Base-by-base conservation (phyloP, 345 rosid species). In the Zanthoxylum bungeanum region DNA sequence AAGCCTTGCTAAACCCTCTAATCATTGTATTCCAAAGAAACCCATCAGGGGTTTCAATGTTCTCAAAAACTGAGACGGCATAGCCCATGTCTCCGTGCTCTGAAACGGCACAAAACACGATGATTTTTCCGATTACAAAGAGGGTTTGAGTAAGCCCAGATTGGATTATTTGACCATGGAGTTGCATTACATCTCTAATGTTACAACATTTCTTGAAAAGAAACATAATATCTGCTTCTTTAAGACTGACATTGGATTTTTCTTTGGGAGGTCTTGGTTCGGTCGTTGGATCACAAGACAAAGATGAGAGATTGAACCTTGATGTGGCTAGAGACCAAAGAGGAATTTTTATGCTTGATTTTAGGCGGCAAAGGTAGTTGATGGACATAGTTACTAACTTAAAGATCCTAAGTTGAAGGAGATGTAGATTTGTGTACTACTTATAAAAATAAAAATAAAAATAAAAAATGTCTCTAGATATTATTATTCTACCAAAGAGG, bases 21-120 rank as follows among this genome's bases (percentile, higher is more conserved):
- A 85, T 81, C 79, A 83, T 73, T 24, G 82, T 73, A 66, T 81
- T 85, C 85, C 82, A 83, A 28, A 85, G 75, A 75, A 85, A 85
- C 68, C 80, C 85, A 64, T 85, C 83, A 1, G 86, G 85, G 36
- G 64, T 75, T 30, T 44, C 62, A 39, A 79, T 33, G 5, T 6
- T 58, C 34, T 72, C 71, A 53, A 85, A 85, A 31, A 79, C 55
- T 1, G 77, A 66, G 57, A 60, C 57, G 0, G 85, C 85, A 44
- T 79, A 81, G 9, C 60, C 79, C 85, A 82, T 75, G 56, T 82
- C 78, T 24, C 84, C 82, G 12, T 12, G 70, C 44, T 74, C 75
- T 3, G 86, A 78, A 53, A 62, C 79, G 0, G 83, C 80, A 25
- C 86, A 85, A 67, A 85, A 82, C 2, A 64, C 66, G 11, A 85